Evolutionary conservation across 1,284 basidiomycete genomes (phyloP).

Genomic region (Pisolithus thermaeus): DNA sequence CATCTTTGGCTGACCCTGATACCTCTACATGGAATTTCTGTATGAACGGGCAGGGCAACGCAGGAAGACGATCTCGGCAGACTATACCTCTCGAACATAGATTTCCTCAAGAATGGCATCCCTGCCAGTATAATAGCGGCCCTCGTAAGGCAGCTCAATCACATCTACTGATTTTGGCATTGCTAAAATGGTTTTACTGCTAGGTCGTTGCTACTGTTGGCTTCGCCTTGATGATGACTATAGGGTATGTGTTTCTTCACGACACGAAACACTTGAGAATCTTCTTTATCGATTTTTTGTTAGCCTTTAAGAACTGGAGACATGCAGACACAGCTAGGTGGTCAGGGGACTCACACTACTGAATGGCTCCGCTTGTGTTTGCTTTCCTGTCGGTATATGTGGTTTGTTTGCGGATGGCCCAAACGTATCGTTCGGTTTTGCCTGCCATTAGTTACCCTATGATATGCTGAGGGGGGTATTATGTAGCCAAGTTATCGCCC

Average conservation of each 20-base stretch:
- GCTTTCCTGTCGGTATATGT: too few relatives aligned
- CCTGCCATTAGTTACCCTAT: too few relatives aligned
- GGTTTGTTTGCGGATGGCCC: too few relatives aligned
- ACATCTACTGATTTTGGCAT: background rate
- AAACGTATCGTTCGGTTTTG: too few relatives aligned
- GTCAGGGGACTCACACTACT: too few relatives aligned
- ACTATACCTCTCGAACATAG: conserved; percentile 76
- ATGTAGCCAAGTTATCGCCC: too few relatives aligned
- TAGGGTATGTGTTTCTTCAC: conserved; percentile 46
- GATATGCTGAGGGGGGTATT: too few relatives aligned
- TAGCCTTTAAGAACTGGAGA: background rate
- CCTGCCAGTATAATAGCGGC: conserved; percentile 87
- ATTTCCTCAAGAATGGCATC: conserved; percentile 92
- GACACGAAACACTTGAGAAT: too few relatives aligned
- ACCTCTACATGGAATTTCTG: conserved; percentile 2
- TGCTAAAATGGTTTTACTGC: background rate
- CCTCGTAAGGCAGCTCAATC: conserved; percentile 43
- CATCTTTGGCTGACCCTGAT: conserved; percentile 6
- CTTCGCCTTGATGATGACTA: conserved; percentile 66
- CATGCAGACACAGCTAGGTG: too few relatives aligned
- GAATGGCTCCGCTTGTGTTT: too few relatives aligned
- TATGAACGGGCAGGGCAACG: conserved; percentile 56
- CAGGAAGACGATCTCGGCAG: conserved; percentile 96
- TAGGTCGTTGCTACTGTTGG: conserved; percentile 81
- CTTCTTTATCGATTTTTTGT: background rate